These are phyloP conservation scores for Babesia caballi DNA, from an alignment of 169 alveolate species.

Conservation along the genomic window DNA sequence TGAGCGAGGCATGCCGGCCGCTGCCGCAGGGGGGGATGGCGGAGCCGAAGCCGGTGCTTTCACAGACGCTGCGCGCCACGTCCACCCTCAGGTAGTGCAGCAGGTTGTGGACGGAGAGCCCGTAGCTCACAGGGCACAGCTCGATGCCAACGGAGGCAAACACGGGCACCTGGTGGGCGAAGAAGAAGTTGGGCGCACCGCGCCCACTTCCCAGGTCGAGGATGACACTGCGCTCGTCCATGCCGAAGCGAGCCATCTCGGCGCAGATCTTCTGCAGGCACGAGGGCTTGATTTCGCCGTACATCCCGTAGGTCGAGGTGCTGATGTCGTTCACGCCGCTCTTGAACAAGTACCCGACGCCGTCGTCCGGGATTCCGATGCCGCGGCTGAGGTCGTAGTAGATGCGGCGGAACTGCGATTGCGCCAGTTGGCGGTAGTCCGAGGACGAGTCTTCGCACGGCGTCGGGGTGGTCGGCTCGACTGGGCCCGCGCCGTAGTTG, in stretches of 20 bases:
- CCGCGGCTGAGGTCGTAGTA: conserved; percentile 35
- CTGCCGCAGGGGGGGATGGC: background rate
- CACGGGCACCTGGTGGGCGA: conserved; percentile 48
- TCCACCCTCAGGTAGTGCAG: conserved; percentile 26
- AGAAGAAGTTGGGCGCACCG: conserved; percentile 79
- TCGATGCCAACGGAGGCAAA: conserved; percentile 75
- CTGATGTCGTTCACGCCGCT: conserved; percentile 35
- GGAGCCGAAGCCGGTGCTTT: conserved; percentile 28
- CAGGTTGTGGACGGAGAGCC: conserved; percentile 28
- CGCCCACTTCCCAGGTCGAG: conserved; percentile 84
- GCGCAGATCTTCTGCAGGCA: conserved; percentile 67
- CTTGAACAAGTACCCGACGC: conserved; percentile 31
- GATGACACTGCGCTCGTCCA: conserved; percentile 75
- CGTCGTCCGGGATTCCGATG: conserved; percentile 15
- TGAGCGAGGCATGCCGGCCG: background rate
- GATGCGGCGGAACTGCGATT: conserved; percentile 10
- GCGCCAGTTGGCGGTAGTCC: conserved; percentile 35
- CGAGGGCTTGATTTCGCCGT: conserved; percentile 79
- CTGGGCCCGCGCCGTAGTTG: background rate
- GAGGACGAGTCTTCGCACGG: background rate
- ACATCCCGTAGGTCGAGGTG: conserved; percentile 85
- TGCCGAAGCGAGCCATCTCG: conserved; percentile 72
- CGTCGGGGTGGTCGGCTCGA: background rate
- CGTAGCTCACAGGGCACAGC: conserved; percentile 51
- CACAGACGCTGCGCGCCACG: background rate